Evolutionary conservation across 805 yeast species (phyloP).

Genomic region (Kluyveromyces siamensis): DNA sequence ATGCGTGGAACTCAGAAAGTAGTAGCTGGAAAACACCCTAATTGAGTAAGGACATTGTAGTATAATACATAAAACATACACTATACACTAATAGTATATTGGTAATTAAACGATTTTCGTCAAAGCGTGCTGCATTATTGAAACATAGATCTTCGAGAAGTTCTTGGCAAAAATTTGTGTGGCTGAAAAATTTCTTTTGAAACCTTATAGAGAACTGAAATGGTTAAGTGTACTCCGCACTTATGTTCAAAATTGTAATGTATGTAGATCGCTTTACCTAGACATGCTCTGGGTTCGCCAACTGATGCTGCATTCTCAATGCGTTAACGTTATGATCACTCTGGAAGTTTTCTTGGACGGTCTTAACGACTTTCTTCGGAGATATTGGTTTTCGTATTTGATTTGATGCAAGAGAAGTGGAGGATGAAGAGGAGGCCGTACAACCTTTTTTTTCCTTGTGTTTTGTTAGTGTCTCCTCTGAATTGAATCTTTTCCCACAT

Average conservation of each 20-base stretch:
- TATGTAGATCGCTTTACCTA: too few relatives aligned
- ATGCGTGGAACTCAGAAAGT: too few relatives aligned
- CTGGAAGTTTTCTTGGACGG: neutral
- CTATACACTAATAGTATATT: too few relatives aligned
- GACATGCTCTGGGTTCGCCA: neutral
- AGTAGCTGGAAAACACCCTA: too few relatives aligned
- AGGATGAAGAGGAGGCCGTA: neutral
- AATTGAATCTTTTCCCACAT: slow-evolving; percentile 83
- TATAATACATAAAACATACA: too few relatives aligned
- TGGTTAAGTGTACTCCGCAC: too few relatives aligned
- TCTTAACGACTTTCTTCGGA: neutral
- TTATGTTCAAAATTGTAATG: too few relatives aligned
- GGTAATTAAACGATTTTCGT: too few relatives aligned
- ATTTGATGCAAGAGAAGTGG: neutral
- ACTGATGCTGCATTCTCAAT: slow-evolving; percentile 1
- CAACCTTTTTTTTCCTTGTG: slow-evolving; percentile 31
- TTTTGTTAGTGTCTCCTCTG: slow-evolving; percentile 80
- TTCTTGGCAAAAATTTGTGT: neutral
- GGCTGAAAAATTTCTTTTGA: too few relatives aligned
- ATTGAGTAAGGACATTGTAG: too few relatives aligned
- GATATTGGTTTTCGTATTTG: slow-evolving; percentile 1
- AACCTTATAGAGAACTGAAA: too few relatives aligned
- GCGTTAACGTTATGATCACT: neutral
- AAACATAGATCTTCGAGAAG: neutral
- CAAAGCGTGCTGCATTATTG: too few relatives aligned